Evolutionary conservation across 306 rosid genomes (phyloP).

Genomic region (Begonia loranthoides): DNA sequence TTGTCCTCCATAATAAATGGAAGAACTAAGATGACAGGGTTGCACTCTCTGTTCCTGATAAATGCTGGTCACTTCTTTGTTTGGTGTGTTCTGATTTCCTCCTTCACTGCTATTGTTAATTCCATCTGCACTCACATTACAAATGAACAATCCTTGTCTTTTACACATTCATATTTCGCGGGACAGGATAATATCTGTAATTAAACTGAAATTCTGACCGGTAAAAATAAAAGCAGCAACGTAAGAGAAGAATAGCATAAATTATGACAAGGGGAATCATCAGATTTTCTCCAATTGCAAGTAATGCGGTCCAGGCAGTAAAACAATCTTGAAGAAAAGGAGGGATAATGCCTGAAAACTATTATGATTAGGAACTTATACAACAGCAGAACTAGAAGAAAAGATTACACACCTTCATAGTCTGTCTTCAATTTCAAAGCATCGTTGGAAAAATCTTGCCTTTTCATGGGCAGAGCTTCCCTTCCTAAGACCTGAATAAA

Average conservation of each 20-base stretch:
- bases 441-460: constrained; percentile 13
- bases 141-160: too few species aligned
- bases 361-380: too few species aligned
- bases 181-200: constrained; percentile 6
- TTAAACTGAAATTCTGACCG: too few species aligned
- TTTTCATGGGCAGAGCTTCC: constrained; percentile 43
- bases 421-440: constrained; percentile 25
- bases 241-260: too few species aligned
- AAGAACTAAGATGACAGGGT: constrained; percentile 85
- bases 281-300: too few species aligned
- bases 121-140: constrained; percentile 19
- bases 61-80: constrained; percentile 34
- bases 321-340: too few species aligned
- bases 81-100: constrained; percentile 26
- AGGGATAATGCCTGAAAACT: too few species aligned
- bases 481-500: constrained; percentile 42
- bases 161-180: constrained; percentile 8
- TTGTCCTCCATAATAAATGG: constrained; percentile 90
- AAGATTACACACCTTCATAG: constrained; percentile 20
- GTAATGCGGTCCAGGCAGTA: too few species aligned
- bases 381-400: neutral
- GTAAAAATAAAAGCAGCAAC: too few species aligned
- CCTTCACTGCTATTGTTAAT: constrained; percentile 17
- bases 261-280: too few species aligned
- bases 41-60: constrained; percentile 63